phyloP scores from a whole-genome alignment of 2,329 filamentous ascomycete genomes.

The Cladosporium sp. region DNA sequence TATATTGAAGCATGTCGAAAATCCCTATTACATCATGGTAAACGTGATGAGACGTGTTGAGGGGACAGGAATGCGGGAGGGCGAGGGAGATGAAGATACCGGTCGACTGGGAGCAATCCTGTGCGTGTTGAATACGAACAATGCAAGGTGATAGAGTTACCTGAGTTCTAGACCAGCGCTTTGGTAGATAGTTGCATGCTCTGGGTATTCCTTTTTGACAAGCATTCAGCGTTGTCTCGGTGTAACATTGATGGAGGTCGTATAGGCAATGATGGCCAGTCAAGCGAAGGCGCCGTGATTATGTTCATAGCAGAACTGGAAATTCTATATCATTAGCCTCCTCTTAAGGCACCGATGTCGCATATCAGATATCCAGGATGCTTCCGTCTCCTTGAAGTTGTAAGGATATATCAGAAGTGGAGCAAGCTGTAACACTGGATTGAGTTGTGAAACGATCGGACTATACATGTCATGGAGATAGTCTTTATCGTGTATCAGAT shows the following conservation, averaged over 20 bases:
- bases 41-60: slow-evolving; percentile 13
- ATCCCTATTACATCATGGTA: slow-evolving; percentile 11
- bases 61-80: slow-evolving; percentile 14
- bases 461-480: not conserved
- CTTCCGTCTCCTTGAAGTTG: not conserved
- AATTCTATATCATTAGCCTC: not conserved
- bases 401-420: not conserved
- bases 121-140: slow-evolving; percentile 3
- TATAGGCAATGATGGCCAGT: not conserved
- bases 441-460: not conserved
- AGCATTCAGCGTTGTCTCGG: not conserved
- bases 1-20: slow-evolving; percentile 1
- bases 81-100: slow-evolving; percentile 15
- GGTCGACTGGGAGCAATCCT: slow-evolving; percentile 7
- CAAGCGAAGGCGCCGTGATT: not conserved
- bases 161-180: not conserved
- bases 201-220: not conserved
- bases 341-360: not conserved
- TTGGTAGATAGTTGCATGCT: not conserved
- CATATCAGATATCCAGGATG: not conserved
- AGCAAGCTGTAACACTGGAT: not conserved
- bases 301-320: not conserved
- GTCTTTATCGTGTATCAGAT: not conserved
- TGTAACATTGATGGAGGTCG: not conserved
- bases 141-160: not conserved